Evolutionary conservation across 805 yeast species (phyloP), one percentile per base, ranked within the genome.

Genomic region (Candida lessepsii): DNA sequence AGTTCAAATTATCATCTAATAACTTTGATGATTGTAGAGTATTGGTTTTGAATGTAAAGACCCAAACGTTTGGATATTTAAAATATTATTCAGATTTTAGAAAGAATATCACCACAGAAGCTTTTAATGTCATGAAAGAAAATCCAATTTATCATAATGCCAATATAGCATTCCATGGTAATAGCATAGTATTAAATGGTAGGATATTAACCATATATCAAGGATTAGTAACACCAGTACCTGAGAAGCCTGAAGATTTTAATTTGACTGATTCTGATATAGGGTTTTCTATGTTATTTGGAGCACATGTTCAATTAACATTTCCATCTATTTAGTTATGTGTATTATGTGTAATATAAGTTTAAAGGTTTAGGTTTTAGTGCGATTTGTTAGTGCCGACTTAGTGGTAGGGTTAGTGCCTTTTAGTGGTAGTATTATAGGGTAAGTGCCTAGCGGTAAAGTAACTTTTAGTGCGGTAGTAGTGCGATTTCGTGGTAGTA

Each of bases 51-150:
- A 67, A 67, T 46, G 47, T 67, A 31, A 58, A 57, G 34, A 63
- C 73, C 3, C 71, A 66, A 44, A 63, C 65, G 5, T 69, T 73
- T 73, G 56, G 59, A 38, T 68, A 65, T 48, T 46, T 57, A 37
- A 54, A 60, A 34, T 67, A 60, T 48, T 59, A 53, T 45, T 60
- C 54, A 40, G 68, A 67, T 41, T 41, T 61, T 9, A 44, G 55
- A 18, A 56, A 57, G 27, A 51, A 50, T 2, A 46, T 63, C 13
- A 51, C 55, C 11, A 54, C 58, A 3, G 41, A 46, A 13, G 52
- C 57, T 30, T 35, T 53, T 21, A 49, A 56, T 16, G 40, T 45
- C 25, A 39, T 58, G 8, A 43, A 42, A 15, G 33, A 48, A 16
- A 51, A 51, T 37, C 49, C 54, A 6, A 39, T 39, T 5, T 57